Base-by-base conservation (phyloP, 179 eudicot genomes). In the Vitellaria paradoxa region DNA sequence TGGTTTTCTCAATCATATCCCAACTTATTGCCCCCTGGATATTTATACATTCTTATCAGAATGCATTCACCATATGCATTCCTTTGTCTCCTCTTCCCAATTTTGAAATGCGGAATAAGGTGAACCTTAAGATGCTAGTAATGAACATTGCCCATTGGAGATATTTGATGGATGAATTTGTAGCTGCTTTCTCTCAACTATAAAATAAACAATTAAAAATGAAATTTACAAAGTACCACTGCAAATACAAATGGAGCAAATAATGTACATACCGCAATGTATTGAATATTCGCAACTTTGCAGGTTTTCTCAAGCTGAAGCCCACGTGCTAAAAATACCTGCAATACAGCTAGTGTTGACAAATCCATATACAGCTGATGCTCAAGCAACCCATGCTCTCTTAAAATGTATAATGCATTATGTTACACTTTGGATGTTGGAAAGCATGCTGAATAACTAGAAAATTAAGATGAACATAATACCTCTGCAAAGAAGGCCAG, bases 401-500 rank as follows among this genome's bases (percentile, higher is more conserved):
- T 64, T 3, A 9, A 30, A 17, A 46, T 26, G 40, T 42, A 30
- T 52, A 7, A 30, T 30, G 37, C 15, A 78, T 49, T 40, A 23
- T 46, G 46, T 20, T 37, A 65, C 46, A 66, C 17, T 60, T 47
- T 14, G 59, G n/a, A 1, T 30, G 37, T 30, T 30, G 21, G 3
- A 23, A 72, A 66, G 64, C 46, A 47, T 52, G 69, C 46, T 30
- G 45, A 37, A 69, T 20, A 20, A 75, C 63, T 72, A 55, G 23
- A 15, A 40, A 21, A 17, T 55, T 24, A 68, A 64, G 56, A 78
- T 65, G 73, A 70, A 74, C 37, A 78, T 18, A 76, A 64, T 57
- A 88, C 91, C 91, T 88, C 87, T 13, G 91, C 89, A 55, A 85
- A 72, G 81, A 88, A 86, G 65, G 91, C 88, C 80, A 86, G 30